phyloP scores from a whole-genome alignment of 2,329 filamentous ascomycete species.

The Colletotrichum eremochloae region DNA sequence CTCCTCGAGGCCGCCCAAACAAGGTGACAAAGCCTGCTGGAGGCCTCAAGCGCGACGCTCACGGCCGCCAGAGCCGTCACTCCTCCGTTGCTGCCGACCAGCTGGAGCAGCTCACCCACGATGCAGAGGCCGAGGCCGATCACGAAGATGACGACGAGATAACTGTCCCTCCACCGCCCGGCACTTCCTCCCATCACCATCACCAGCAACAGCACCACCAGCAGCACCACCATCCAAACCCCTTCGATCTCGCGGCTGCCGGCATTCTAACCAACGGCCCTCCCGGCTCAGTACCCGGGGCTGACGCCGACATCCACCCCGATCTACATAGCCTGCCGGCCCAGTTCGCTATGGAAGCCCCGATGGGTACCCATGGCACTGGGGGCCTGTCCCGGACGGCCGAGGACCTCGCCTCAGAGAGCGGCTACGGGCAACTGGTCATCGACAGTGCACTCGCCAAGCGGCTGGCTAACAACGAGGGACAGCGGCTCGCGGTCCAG shows the following conservation, averaged over 20 bases:
- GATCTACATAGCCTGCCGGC: slow-evolving; percentile 46
- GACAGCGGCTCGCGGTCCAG: slow-evolving; percentile 64
- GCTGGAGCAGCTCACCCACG: slow-evolving; percentile 48
- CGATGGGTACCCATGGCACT: slow-evolving; percentile 39
- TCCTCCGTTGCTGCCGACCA: slow-evolving; percentile 51
- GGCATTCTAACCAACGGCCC: slow-evolving; percentile 51
- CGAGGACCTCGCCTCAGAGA: slow-evolving; percentile 60
- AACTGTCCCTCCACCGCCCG: slow-evolving; percentile 28
- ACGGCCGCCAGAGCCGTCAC: slow-evolving; percentile 48
- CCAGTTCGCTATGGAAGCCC: slow-evolving; percentile 44
- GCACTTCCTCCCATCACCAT: slow-evolving; percentile 21
- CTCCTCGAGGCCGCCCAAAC: slow-evolving; percentile 54
- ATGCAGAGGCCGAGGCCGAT: slow-evolving; percentile 44
- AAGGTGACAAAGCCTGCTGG: slow-evolving; percentile 59
- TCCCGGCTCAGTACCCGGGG: slow-evolving; percentile 39
- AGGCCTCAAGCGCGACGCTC: slow-evolving; percentile 34
- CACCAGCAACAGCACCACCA: slow-evolving; percentile 35
- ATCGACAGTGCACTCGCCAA: slow-evolving; percentile 69
- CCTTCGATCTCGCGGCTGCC: slow-evolving; percentile 49
- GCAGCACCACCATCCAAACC: slow-evolving; percentile 45
- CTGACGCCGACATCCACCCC: slow-evolving; percentile 46
- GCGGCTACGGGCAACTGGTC: slow-evolving; percentile 61
- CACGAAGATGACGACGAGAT: slow-evolving; percentile 40
- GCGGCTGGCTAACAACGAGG: slow-evolving; percentile 63
- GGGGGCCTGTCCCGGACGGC: slow-evolving; percentile 52